These are phyloP conservation scores for Lipomyces mesembrius DNA, from an alignment of 805 yeast genomes.

Conservation along the genomic window DNA sequence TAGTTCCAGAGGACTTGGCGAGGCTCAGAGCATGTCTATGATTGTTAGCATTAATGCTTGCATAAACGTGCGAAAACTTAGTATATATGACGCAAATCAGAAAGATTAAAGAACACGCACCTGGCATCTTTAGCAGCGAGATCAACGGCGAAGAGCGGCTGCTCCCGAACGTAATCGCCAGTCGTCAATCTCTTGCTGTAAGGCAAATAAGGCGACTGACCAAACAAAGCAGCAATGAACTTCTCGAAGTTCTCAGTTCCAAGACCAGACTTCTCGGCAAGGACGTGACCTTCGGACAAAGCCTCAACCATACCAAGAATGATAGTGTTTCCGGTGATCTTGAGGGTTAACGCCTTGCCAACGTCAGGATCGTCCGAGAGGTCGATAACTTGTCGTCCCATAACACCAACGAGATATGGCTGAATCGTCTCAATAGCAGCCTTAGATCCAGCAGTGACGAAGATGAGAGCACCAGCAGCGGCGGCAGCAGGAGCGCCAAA, in stretches of 20 bases:
- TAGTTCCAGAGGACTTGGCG: conserved; percentile 36
- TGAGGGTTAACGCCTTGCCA: conserved; percentile 39
- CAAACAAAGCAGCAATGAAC: conserved; percentile 37
- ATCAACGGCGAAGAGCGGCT: conserved; percentile 40
- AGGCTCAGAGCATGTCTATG: conserved; percentile 39
- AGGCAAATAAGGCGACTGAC: conserved; percentile 32
- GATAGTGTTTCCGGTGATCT: conserved; percentile 42
- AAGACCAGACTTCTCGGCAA: conserved; percentile 42
- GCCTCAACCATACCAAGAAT: conserved; percentile 43
- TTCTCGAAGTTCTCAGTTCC: conserved; percentile 35
- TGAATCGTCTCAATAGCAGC: conserved; percentile 34
- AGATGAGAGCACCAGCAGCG: conserved; percentile 39
- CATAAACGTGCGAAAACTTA: background rate
- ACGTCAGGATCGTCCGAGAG: conserved; percentile 40
- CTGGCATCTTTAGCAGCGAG: conserved; percentile 41
- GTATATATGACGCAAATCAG: background rate
- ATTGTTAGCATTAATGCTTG: background rate
- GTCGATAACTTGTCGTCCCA: conserved; percentile 41
- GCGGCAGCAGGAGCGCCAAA: conserved; percentile 44
- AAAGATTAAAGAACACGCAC: background rate
- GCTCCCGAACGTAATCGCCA: conserved; percentile 38
- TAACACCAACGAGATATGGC: conserved; percentile 40
- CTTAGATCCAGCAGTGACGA: conserved; percentile 40
- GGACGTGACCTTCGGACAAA: conserved; percentile 38
- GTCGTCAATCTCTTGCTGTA: conserved; percentile 35